Conservation (phyloP, 2,329 filamentous ascomycete species). For the Fusarium globosum region DNA sequence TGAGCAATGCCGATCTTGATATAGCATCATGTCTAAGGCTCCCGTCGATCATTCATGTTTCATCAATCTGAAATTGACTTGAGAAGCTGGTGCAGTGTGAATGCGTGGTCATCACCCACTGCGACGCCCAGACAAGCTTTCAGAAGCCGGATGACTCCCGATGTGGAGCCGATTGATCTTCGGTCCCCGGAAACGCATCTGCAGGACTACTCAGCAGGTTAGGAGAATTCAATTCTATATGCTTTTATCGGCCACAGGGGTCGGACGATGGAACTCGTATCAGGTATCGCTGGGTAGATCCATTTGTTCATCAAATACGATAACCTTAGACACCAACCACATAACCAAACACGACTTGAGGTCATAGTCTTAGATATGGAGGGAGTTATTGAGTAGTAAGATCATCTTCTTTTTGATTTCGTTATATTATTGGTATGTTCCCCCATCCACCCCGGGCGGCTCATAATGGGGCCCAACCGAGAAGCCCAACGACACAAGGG, state of each 20-base stretch:
- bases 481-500: not conserved
- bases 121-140: too few relatives aligned
- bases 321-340: not conserved
- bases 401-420: accelerated
- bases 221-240: too few relatives aligned
- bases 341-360: not conserved
- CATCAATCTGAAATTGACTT: not conserved
- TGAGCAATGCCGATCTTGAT: not conserved
- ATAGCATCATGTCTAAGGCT: not conserved
- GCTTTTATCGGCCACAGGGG: not conserved
- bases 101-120: too few relatives aligned
- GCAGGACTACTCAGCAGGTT: too few relatives aligned
- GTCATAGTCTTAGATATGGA: not conserved
- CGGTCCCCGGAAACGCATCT: too few relatives aligned
- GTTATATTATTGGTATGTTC: not conserved
- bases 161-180: too few relatives aligned
- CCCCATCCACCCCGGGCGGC: not conserved
- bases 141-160: too few relatives aligned
- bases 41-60: not conserved
- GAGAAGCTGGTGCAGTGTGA: too few relatives aligned
- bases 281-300: not conserved
- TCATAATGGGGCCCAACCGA: not conserved
- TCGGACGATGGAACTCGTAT: not conserved
- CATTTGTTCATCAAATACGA: not conserved
- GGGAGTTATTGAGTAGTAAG: accelerated